Evolutionary conservation across 495 filamentous ascomycete species (phyloP), one percentile per base, ranked within the genome.

Genomic region (Lophium mytilinum): DNA sequence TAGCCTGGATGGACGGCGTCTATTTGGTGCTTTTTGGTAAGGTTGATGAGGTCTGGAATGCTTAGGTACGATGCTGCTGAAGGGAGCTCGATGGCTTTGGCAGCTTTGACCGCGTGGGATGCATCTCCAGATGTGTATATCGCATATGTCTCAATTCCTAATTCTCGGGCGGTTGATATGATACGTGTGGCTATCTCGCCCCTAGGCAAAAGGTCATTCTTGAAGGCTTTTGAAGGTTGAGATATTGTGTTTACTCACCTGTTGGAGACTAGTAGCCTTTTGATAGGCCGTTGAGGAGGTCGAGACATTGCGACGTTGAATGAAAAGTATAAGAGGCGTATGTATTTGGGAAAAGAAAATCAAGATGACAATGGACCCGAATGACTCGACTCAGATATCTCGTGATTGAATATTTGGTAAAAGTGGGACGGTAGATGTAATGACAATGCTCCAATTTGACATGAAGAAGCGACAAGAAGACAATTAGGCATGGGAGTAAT

Each of bases 181-280:
- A 85, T 80, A 1, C 82, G 77, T 3, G 77, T 76, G 21, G 81
- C 80, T 41, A 85, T 83, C 65, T 85, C 82, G 47, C 82, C 82
- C 69, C 81, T 82, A 50, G 35, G 62, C 65, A 43, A n/a, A n/a
- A n/a, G n/a, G n/a, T n/a, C n/a, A n/a, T 56, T 15, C 14, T 30
- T 50, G 19, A 48, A 8, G 11, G 10, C 49, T 9, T 15, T 15
- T 6, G 52, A 18, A 10, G 42, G 34, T 55, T 33, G 8, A 47
- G 47, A 40, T 42, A 45, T 24, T 45, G 15, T 37, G 37, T 24
- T 21, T 35, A 19, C 51, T 4, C 66, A 81, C 81, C 81, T 76
- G 61, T 84, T 84, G 10, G 79, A 76, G 49, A 83, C 67, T 34
- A 84, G 72, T 14, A 84, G 70, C 19, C 77, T 74, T 55, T 72